These are phyloP conservation scores for Saururus chinensis DNA, from an alignment of 164 flowering plant species.

Conservation along the genomic window DNA sequence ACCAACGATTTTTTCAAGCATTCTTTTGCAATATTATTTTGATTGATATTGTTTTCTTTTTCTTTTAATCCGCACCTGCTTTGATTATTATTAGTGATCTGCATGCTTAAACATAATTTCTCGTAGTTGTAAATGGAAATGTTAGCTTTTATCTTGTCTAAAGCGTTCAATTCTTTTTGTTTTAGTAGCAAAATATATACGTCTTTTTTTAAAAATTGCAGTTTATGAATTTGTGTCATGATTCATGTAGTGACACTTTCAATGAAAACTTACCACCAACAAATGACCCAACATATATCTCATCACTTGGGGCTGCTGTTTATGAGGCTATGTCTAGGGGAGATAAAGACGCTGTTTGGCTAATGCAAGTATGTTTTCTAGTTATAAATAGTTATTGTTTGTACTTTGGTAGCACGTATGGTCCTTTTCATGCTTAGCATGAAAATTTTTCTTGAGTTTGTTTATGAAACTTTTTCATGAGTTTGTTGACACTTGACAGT, in stretches of 20 bases:
- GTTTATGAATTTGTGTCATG: background rate
- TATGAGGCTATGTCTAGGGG: conserved; percentile 81
- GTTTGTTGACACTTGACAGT: background rate
- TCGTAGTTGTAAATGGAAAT: no score
- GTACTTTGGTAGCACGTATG: background rate
- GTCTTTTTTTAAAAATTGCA: no score
- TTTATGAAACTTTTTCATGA: background rate
- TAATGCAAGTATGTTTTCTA: conserved; percentile 71
- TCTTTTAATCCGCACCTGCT: no score
- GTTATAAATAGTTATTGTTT: background rate
- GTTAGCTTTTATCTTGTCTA: no score
- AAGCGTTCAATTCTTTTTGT: no score
- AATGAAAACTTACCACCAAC: conserved; percentile 96
- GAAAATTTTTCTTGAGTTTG: background rate
- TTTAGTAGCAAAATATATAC: no score
- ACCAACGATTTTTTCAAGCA: no score
- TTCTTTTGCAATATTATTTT: no score
- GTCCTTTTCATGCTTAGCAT: background rate
- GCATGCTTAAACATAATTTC: no score
- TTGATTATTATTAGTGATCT: no score
- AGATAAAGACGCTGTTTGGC: conserved; percentile 82
- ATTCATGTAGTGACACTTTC: conserved; percentile 76
- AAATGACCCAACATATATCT: conserved; percentile 65
- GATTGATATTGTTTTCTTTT: no score
- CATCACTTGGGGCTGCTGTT: conserved; percentile 83